Conservation (phyloP, 306 rosid genomes). For the Echinosophora koreensis region DNA sequence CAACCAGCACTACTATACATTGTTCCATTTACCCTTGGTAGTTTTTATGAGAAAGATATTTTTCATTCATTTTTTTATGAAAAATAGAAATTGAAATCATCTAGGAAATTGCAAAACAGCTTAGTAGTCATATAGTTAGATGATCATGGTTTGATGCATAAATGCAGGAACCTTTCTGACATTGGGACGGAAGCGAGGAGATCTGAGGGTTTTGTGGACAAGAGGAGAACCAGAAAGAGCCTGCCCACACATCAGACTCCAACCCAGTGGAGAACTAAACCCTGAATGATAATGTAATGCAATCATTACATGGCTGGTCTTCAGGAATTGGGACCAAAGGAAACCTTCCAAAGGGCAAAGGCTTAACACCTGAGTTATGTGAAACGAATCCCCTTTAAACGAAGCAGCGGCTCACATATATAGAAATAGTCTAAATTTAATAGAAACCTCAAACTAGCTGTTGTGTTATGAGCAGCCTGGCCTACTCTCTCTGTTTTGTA, state of each 20-base stretch:
- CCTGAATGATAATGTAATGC: slow-evolving; percentile 54
- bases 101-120: background rate
- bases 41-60: slow-evolving; percentile 24
- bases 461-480: slow-evolving; percentile 15
- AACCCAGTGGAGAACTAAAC: slow-evolving; percentile 54
- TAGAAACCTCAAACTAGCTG: background rate
- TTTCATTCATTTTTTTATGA: background rate
- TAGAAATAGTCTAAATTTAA: slow-evolving; percentile 25
- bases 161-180: slow-evolving; percentile 80
- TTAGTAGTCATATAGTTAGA: background rate
- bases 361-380: slow-evolving; percentile 23
- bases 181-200: slow-evolving; percentile 83
- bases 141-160: slow-evolving; percentile 28
- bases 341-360: slow-evolving; percentile 19
- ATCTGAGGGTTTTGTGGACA: slow-evolving; percentile 70
- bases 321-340: slow-evolving; percentile 42
- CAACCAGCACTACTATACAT: slow-evolving; percentile 98
- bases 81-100: background rate
- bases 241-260: slow-evolving; percentile 78
- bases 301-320: slow-evolving; percentile 23
- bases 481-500: background rate
- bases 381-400: slow-evolving; percentile 41
- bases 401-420: slow-evolving; percentile 36
- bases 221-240: slow-evolving; percentile 80
- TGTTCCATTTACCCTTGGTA: slow-evolving; percentile 95